Percentiles rank a stretch among this genome's conserved stretches.
Conservation (phyloP, 805 yeast genomes). For the Wickerhamomyces pijperi region DNA sequence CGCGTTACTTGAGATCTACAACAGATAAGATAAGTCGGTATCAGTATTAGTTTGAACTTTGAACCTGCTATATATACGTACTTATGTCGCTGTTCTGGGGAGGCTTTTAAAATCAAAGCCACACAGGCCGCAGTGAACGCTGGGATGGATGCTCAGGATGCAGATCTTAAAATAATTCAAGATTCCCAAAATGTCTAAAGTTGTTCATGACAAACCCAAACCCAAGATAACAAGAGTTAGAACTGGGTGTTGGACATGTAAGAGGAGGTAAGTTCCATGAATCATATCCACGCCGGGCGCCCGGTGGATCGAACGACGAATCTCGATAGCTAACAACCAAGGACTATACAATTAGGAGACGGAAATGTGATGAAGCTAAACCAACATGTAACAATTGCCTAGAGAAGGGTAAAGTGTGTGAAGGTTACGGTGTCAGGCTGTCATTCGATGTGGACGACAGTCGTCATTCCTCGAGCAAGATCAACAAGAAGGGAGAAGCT, state of each 20-base stretch:
- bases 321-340: background rate
- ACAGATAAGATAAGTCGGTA: too few species aligned
- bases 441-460: slow-evolving; percentile 41
- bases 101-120: too few species aligned
- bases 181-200: too few species aligned
- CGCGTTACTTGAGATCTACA: too few species aligned
- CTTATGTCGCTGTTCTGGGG: too few species aligned
- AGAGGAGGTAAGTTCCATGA: slow-evolving; percentile 32
- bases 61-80: too few species aligned
- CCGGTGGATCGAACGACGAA: too few species aligned
- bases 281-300: too few species aligned
- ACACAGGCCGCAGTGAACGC: too few species aligned
- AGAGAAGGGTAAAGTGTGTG: slow-evolving; percentile 33
- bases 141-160: too few species aligned
- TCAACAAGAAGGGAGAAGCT: slow-evolving; percentile 24
- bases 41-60: too few species aligned
- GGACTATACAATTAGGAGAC: slow-evolving; percentile 23
- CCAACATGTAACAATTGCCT: slow-evolving; percentile 40
- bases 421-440: slow-evolving; percentile 37
- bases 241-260: slow-evolving; percentile 51
- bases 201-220: background rate
- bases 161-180: too few species aligned
- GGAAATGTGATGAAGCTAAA: slow-evolving; percentile 46
- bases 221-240: slow-evolving; percentile 37
- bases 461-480: slow-evolving; percentile 18